phyloP scores from a whole-genome alignment of 2,329 filamentous ascomycete genomes.

The Cladosporium sp. region DNA sequence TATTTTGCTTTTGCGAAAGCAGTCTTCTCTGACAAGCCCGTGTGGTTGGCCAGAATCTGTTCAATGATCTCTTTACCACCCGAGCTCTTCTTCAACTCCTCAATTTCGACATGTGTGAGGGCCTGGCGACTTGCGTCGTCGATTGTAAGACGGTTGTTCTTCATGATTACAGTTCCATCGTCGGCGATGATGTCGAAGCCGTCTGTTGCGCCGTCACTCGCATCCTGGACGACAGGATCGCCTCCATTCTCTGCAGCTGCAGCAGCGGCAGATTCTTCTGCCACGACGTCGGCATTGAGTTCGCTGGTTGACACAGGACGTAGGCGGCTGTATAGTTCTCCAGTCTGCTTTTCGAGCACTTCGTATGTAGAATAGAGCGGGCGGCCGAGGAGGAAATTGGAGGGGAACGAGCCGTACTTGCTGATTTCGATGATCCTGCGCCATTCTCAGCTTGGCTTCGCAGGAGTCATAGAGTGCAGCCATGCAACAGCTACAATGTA shows the following conservation, averaged over 20 bases:
- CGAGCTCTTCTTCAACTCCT: slow-evolving; percentile 63
- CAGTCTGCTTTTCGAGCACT: slow-evolving; percentile 65
- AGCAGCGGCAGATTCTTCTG: slow-evolving; percentile 46
- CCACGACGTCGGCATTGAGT: slow-evolving; percentile 71
- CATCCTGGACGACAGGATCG: slow-evolving; percentile 17
- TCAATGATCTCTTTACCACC: slow-evolving; percentile 85
- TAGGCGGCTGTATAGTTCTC: slow-evolving; percentile 63
- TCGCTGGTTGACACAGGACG: slow-evolving; percentile 77
- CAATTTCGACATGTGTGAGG: slow-evolving; percentile 67
- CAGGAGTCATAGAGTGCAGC: slow-evolving; percentile 27
- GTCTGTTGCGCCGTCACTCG: slow-evolving; percentile 22
- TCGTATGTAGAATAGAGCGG: slow-evolving; percentile 92
- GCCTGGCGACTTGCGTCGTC: slow-evolving; percentile 68
- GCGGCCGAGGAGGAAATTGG: slow-evolving; percentile 84
- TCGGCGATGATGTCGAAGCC: slow-evolving; percentile 43
- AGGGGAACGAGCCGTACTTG: slow-evolving; percentile 87
- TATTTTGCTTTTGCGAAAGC: slow-evolving; percentile 92
- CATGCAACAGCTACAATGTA: background rate
- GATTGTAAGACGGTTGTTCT: slow-evolving; percentile 60
- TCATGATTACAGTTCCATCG: slow-evolving; percentile 49
- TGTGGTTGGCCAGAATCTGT: slow-evolving; percentile 87
- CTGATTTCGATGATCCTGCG: slow-evolving; percentile 77
- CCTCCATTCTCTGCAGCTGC: slow-evolving; percentile 34
- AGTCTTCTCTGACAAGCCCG: slow-evolving; percentile 89
- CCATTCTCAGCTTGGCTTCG: slow-evolving; percentile 28